phyloP scores from a whole-genome alignment of 176 grass and related monocot genomes.

The Oryza glumipatula region DNA sequence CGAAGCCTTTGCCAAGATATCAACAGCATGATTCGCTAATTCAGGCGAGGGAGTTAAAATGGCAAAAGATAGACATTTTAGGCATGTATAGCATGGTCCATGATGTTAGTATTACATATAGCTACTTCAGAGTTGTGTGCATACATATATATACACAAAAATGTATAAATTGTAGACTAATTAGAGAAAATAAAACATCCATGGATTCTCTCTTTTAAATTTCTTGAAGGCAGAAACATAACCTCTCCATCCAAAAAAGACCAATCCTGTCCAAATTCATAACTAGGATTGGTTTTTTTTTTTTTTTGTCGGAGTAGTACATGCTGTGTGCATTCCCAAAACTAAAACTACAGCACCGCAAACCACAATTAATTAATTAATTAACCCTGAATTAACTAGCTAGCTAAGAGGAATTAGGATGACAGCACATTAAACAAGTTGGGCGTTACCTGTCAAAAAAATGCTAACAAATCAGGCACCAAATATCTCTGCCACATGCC shows the following conservation, averaged over 20 bases:
- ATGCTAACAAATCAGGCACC: slow-evolving; percentile 40
- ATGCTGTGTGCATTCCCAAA: background rate
- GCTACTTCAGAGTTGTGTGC: no score
- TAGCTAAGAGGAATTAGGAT: background rate
- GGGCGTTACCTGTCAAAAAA: slow-evolving; percentile 35
- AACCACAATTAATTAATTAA: background rate
- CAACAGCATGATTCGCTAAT: background rate
- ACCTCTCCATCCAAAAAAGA: no score
- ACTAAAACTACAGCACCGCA: background rate
- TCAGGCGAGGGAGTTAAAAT: background rate
- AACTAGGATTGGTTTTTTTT: no score
- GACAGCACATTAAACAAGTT: background rate
- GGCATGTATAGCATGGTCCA: background rate
- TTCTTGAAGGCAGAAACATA: background rate
- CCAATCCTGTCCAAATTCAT: no score
- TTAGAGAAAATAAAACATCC: background rate
- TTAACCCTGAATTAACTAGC: background rate
- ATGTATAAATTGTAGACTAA: background rate
- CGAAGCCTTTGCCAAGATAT: background rate
- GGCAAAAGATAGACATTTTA: background rate
- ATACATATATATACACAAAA: background rate
- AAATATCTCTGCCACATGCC: slow-evolving; percentile 54
- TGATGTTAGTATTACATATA: no score
- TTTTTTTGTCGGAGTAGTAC: no score
- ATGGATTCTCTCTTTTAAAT: no score